Evolutionary conservation across 73 alveolate species (phyloP).

Genomic region (Paraurostyla sp.): DNA sequence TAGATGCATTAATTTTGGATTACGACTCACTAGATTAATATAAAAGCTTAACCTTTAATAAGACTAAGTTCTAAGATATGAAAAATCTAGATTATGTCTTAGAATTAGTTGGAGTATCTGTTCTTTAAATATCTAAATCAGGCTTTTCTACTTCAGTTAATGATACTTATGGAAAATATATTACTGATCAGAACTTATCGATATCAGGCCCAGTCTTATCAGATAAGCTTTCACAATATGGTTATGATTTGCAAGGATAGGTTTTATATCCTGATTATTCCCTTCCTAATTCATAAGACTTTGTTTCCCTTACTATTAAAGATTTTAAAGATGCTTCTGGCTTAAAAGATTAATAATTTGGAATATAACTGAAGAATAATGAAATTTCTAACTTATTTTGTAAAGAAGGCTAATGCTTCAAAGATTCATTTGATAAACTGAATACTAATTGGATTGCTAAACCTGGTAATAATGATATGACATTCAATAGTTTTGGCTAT

Average conservation of each 20-base stretch:
- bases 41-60: not conserved
- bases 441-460: conserved; percentile 12
- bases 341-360: not conserved
- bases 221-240: not conserved
- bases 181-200: not conserved
- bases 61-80: not conserved
- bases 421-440: not conserved
- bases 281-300: not conserved
- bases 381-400: conserved; percentile 24
- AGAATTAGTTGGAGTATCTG: not conserved
- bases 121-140: not conserved
- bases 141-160: not conserved
- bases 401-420: conserved; percentile 25
- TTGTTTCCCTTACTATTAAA: not conserved
- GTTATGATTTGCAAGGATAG: conserved; percentile 40
- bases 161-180: not conserved
- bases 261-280: conserved; percentile 49
- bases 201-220: not conserved
- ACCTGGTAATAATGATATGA: conserved; percentile 53
- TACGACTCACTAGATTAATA: not conserved
- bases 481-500: conserved; percentile 14
- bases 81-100: not conserved
- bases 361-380: conserved; percentile 31
- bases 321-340: not conserved
- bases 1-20: conserved; percentile 24